These are phyloP conservation scores for Amylostereum areolatum DNA, from an alignment of 1,284 basidiomycete species.

Conservation along the genomic window DNA sequence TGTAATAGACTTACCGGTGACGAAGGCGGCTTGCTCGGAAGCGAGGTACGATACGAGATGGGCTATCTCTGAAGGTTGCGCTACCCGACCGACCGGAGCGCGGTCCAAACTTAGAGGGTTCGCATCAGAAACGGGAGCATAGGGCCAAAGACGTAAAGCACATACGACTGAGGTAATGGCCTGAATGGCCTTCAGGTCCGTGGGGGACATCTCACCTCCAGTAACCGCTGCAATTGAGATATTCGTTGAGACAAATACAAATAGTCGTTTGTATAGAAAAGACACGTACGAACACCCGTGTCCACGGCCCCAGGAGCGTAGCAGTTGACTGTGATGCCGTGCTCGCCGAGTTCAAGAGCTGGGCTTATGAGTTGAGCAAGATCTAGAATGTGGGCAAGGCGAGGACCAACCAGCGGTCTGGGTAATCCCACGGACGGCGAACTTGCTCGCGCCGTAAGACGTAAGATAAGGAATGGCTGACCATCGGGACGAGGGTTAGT, in stretches of 20 bases:
- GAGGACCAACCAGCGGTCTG: constrained; percentile 11
- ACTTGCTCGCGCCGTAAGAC: constrained; percentile 14
- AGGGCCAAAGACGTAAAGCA: background rate
- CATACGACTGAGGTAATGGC: background rate
- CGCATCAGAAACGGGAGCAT: background rate
- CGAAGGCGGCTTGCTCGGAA: constrained; percentile 15
- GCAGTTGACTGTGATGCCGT: constrained; percentile 28
- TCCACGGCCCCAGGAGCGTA: constrained; percentile 24
- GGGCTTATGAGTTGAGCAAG: background rate
- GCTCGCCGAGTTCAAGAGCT: constrained; percentile 25
- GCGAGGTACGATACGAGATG: constrained; percentile 19
- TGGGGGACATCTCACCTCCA: background rate
- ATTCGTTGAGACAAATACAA: background rate
- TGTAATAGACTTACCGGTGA: constrained; percentile 16
- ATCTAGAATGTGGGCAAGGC: too few relatives aligned
- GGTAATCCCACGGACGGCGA: constrained; percentile 16
- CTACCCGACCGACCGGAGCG: constrained; percentile 11
- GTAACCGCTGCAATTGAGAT: background rate
- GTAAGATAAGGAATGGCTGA: background rate
- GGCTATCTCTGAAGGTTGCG: constrained; percentile 18
- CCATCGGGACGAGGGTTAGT: background rate
- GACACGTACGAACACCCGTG: constrained; percentile 9
- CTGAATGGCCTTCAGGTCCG: background rate
- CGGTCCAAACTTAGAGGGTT: background rate
- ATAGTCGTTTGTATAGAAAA: background rate